Percentiles rank a stretch among this genome's conserved stretches.
Conservation (phyloP, 225 moss, liverwort and hornwort species). For the Marchantia paleacea region DNA sequence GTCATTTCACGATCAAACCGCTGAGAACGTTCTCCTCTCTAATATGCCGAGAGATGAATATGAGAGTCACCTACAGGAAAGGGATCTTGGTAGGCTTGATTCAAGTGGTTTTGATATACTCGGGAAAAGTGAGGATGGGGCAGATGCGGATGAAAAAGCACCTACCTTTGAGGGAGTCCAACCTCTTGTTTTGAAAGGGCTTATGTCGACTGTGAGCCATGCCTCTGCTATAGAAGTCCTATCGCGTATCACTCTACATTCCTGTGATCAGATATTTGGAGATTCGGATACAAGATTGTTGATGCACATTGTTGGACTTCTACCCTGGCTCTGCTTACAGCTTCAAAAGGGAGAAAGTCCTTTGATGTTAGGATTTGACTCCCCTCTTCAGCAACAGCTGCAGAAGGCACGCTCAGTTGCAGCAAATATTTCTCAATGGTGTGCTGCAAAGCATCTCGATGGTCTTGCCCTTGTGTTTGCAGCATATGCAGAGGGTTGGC, state of each 20-base stretch:
- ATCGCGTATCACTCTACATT: conserved; percentile 90
- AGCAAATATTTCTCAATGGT: conserved; percentile 98
- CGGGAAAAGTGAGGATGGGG: conserved; percentile 65
- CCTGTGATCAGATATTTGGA: conserved; percentile 98
- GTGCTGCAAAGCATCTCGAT: conserved; percentile 88
- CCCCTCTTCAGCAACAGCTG: conserved; percentile 95
- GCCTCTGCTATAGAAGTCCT: conserved; percentile 99
- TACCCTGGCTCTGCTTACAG: conserved; percentile 98
- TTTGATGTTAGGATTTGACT: conserved; percentile 51
- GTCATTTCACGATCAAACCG: conserved; percentile 97
- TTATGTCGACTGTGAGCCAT: conserved; percentile 99
- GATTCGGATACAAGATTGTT: conserved; percentile 92
- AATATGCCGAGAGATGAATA: conserved; percentile 96
- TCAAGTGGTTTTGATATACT: conserved; percentile 82
- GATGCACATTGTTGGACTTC: conserved; percentile 96
- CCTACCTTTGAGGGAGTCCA: conserved; percentile 97
- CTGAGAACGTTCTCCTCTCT: conserved; percentile 94
- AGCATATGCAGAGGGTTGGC: conserved; percentile 91
- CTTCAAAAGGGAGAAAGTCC: conserved; percentile 66
- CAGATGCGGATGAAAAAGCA: conserved; percentile 53
- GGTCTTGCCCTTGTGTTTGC: conserved; percentile 78
- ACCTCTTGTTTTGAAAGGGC: conserved; percentile 91
- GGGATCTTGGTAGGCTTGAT: conserved; percentile 74
- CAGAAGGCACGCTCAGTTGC: conserved; percentile 98
- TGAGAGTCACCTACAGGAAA: conserved; percentile 60